Evolutionary conservation across 2,329 filamentous ascomycete species (phyloP), one percentile per base, ranked within the genome.

Genomic region (Fusarium newnesense): DNA sequence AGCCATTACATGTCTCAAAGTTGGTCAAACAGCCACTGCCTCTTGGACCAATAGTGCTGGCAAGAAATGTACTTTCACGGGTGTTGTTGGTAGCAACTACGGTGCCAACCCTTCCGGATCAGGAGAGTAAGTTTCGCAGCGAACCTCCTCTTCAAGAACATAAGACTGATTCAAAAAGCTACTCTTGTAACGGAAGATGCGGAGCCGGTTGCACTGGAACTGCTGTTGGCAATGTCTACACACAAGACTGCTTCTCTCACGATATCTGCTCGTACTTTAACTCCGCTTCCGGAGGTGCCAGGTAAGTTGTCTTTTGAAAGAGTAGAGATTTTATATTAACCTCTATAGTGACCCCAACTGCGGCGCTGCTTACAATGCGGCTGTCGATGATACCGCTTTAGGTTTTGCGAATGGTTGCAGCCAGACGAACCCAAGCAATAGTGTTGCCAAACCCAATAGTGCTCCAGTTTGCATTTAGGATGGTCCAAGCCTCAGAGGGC

Each of bases 191-290:
- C 59, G 85, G 85, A 4, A 80, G 85, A 36, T 87, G 86, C 39
- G 85, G 86, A 32, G 83, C 82, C 15, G 85, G 84, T 1, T 87
- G 85, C 54, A 80, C 76, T 2, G 85, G 85, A 9, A 53, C 77
- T 9, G 79, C 84, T 3, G 4, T 87, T 12, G 85, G 85, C 6
- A 85, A 86, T 39, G 84, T 79, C 8, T 87, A 87, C 64, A 87
- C 85, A 1, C 85, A 86, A 67, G 84, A 87, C 56, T 87, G 86
- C 73, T 87, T 85, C 70, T 84, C 82, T 1, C 86, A 87, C 60
- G 86, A 87, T 54, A 83, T 87, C 18, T 87, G 86, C 75, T 86
- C 84, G 8, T 87, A 84, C 70, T 87, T 87, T 66, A 83, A 87
- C 36, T 83, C 83, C 57, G 84, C 85, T 4, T 83, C 78, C n/a